Evolutionary conservation across 768 basidiomycete species (phyloP).

Genomic region (Asterophora parasitica): DNA sequence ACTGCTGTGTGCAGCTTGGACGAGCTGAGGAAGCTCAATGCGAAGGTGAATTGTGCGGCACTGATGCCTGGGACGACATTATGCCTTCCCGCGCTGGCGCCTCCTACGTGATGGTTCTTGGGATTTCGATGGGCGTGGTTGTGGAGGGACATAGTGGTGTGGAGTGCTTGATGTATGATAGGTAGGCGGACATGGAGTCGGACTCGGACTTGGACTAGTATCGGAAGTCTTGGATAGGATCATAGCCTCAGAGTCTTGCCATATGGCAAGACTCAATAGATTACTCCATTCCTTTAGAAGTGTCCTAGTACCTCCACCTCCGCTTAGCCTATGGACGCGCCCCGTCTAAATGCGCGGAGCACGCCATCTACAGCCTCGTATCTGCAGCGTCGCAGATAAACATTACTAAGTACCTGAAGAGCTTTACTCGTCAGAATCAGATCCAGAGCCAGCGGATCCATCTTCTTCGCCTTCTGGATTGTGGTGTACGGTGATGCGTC

Average conservation of each 20-base stretch:
- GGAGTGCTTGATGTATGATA: neutral
- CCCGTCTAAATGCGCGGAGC: neutral
- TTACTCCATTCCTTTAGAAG: no score
- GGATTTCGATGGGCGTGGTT: neutral
- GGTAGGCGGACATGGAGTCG: no score
- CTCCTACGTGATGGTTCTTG: neutral
- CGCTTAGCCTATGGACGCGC: conserved; percentile 2
- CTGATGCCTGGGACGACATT: conserved; percentile 57
- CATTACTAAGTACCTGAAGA: neutral
- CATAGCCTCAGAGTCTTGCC: no score
- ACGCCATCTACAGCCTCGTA: neutral
- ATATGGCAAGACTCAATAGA: no score
- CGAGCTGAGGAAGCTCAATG: conserved; percentile 47
- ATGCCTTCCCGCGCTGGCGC: conserved; percentile 42
- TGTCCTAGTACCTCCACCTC: neutral
- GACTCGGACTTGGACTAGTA: no score
- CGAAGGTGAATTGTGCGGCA: conserved; percentile 47
- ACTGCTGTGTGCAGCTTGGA: conserved; percentile 46
- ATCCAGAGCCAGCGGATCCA: conserved; percentile 25
- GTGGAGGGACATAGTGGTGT: neutral
- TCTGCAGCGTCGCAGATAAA: neutral
- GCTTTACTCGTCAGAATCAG: conserved; percentile 29
- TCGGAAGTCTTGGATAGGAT: neutral
- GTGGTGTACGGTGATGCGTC: neutral
- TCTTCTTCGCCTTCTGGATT: conserved; percentile 20